Evolutionary conservation across 306 rosid genomes (phyloP).

Genomic region (Casuarina glauca): DNA sequence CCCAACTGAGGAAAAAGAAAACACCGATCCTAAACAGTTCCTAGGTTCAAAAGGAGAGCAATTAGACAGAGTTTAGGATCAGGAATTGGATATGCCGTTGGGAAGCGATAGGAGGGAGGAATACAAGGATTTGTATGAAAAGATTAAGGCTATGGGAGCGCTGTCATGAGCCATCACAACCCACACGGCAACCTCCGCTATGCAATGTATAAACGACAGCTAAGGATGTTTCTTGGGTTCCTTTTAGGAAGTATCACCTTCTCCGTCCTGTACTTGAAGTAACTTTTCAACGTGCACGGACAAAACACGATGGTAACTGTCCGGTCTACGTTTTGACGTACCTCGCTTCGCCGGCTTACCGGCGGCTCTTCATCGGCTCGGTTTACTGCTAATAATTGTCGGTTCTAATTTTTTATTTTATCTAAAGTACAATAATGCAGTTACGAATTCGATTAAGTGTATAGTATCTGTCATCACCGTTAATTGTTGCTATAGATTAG

Average conservation of each 20-base stretch:
- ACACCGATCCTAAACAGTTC: not conserved
- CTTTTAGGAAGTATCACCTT: not conserved
- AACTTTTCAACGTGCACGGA: not conserved
- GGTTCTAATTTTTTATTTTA: no score
- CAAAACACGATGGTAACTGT: no score
- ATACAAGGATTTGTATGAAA: not conserved
- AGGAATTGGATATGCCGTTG: not conserved
- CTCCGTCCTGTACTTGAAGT: not conserved
- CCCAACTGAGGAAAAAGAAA: not conserved
- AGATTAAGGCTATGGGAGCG: not conserved
- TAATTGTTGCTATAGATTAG: no score
- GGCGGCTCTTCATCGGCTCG: not conserved
- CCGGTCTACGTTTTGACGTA: not conserved
- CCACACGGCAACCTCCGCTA: constrained; percentile 10
- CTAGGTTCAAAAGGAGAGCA: not conserved
- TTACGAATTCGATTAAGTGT: no score
- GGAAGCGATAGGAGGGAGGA: not conserved
- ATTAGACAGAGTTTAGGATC: not conserved
- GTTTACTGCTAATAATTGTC: not conserved
- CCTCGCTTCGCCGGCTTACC: not conserved
- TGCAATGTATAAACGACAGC: constrained; percentile 13
- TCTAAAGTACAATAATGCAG: no score
- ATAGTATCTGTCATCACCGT: no score
- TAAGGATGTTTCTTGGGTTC: not conserved
- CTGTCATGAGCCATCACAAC: constrained; percentile 16